phyloP scores from a whole-genome alignment of 2,329 filamentous ascomycete genomes.

The Aspergillus floridensis region DNA sequence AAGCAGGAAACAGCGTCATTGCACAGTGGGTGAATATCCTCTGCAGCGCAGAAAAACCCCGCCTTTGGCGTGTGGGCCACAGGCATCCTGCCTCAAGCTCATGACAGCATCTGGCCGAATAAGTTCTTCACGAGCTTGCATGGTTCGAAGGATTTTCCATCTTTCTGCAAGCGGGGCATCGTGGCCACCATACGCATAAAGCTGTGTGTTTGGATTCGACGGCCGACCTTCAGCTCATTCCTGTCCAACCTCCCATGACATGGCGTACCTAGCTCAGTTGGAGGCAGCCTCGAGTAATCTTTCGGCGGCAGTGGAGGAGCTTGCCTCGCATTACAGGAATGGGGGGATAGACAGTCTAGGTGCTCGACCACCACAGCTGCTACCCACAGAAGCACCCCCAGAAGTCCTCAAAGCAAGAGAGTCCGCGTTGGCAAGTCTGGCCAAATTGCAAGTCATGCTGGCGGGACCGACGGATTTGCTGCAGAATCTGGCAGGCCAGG shows the following conservation, averaged over 20 bases:
- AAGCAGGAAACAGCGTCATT: too few species aligned
- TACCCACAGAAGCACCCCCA: neutral
- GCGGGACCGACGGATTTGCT: slow-evolving; percentile 23
- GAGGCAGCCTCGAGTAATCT: slow-evolving; percentile 3
- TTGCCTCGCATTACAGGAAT: slow-evolving; percentile 2
- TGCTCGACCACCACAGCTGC: neutral
- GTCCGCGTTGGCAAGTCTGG: neutral
- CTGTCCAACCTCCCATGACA: neutral
- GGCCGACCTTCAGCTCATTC: too few species aligned
- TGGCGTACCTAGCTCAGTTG: slow-evolving; percentile 3
- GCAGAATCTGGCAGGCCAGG: slow-evolving; percentile 19
- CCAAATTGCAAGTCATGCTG: slow-evolving; percentile 2
- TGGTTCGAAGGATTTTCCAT: too few species aligned
- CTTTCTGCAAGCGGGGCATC: too few species aligned
- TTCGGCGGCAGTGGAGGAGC: neutral
- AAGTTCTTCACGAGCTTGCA: too few species aligned
- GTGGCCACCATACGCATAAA: too few species aligned
- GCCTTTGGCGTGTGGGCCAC: too few species aligned
- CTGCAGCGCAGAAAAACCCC: too few species aligned
- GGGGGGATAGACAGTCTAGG: neutral
- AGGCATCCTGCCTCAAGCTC: too few species aligned
- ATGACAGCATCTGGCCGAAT: too few species aligned
- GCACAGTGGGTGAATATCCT: too few species aligned
- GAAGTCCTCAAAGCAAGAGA: slow-evolving; percentile 7
- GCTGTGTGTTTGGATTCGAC: too few species aligned